These are phyloP conservation scores for Amorphotheca resinae DNA, from an alignment of 495 filamentous ascomycete genomes.

Conservation along the genomic window DNA sequence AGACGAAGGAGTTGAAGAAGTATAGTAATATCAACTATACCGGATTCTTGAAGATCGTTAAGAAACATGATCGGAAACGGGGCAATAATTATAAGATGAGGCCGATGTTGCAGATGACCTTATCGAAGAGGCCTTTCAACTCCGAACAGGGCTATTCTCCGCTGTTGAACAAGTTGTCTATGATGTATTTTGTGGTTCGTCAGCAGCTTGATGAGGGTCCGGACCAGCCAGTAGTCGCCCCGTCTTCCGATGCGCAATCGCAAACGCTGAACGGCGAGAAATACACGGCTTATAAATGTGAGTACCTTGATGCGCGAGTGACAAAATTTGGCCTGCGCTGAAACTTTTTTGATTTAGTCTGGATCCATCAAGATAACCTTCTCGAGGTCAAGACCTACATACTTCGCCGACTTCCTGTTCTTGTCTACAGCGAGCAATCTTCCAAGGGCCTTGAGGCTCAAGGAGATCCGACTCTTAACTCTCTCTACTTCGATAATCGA, in stretches of 20 bases:
- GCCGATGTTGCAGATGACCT: constrained; percentile 76
- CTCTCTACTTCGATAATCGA: constrained; percentile 86
- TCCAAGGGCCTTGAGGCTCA: constrained; percentile 67
- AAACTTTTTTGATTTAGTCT: constrained; percentile 39
- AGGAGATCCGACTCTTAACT: constrained; percentile 82
- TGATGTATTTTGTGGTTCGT: constrained; percentile 90
- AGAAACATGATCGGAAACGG: constrained; percentile 93
- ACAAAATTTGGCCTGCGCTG: constrained; percentile 3
- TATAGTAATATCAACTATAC: constrained; percentile 96
- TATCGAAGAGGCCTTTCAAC: constrained; percentile 84
- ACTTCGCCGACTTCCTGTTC: constrained; percentile 73
- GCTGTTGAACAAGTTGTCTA: constrained; percentile 75
- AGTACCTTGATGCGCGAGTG: not conserved
- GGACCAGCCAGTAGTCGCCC: constrained; percentile 15
- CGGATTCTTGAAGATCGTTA: constrained; percentile 92
- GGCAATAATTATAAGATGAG: constrained; percentile 70
- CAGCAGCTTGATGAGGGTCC: constrained; percentile 53
- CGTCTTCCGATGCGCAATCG: constrained; percentile 24
- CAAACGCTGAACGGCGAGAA: constrained; percentile 43
- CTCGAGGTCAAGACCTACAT: constrained; percentile 94
- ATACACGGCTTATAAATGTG: constrained; percentile 87
- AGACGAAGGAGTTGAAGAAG: constrained; percentile 86
- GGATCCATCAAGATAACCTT: constrained; percentile 90
- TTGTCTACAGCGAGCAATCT: constrained; percentile 81
- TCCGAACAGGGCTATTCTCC: constrained; percentile 83